A percentile compares a stretch with the other conserved stretches of the same genome.
Conservation (phyloP, 2,329 filamentous ascomycete species). For the Epichloe sibirici region DNA sequence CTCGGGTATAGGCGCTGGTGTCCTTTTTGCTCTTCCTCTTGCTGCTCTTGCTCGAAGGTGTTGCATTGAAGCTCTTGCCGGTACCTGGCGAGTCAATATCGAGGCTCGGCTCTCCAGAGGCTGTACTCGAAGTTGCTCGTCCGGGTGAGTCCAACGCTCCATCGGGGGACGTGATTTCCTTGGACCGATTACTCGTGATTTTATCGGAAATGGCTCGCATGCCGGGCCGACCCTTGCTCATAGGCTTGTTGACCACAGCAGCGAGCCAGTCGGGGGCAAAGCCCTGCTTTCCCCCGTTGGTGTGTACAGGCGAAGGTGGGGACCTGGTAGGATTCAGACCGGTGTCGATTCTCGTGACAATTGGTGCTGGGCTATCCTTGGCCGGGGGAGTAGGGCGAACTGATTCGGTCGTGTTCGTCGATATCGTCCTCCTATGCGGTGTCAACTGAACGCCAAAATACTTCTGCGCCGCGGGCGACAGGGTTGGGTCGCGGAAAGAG, state of each 20-base stretch:
- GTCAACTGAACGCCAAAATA: slow-evolving; percentile 47
- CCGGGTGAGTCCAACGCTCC: slow-evolving; percentile 51
- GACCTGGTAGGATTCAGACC: slow-evolving; percentile 25
- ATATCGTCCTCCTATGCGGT: slow-evolving; percentile 48
- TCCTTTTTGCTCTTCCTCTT: slow-evolving; percentile 79
- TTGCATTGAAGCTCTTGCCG: slow-evolving; percentile 42
- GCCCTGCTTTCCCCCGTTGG: slow-evolving; percentile 25
- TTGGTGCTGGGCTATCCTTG: slow-evolving; percentile 40
- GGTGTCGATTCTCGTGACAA: slow-evolving; percentile 47
- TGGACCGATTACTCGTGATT: slow-evolving; percentile 43
- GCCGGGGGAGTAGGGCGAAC: slow-evolving; percentile 36
- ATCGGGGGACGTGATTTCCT: slow-evolving; percentile 38
- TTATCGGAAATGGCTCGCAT: slow-evolving; percentile 76
- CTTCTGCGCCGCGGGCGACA: slow-evolving; percentile 55
- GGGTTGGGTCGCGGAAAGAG: slow-evolving; percentile 50
- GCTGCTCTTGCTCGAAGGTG: slow-evolving; percentile 34
- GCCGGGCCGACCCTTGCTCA: slow-evolving; percentile 45
- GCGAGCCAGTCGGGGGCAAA: slow-evolving; percentile 45
- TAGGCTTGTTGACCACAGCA: slow-evolving; percentile 35
- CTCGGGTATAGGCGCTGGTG: slow-evolving; percentile 86
- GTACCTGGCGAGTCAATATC: slow-evolving; percentile 65
- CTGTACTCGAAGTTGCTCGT: slow-evolving; percentile 63
- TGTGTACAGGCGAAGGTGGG: slow-evolving; percentile 27
- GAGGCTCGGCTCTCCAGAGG: slow-evolving; percentile 55
- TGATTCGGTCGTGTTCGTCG: slow-evolving; percentile 45